These are phyloP conservation scores for Chiua virens DNA, from an alignment of 768 basidiomycete genomes.

Conservation along the genomic window DNA sequence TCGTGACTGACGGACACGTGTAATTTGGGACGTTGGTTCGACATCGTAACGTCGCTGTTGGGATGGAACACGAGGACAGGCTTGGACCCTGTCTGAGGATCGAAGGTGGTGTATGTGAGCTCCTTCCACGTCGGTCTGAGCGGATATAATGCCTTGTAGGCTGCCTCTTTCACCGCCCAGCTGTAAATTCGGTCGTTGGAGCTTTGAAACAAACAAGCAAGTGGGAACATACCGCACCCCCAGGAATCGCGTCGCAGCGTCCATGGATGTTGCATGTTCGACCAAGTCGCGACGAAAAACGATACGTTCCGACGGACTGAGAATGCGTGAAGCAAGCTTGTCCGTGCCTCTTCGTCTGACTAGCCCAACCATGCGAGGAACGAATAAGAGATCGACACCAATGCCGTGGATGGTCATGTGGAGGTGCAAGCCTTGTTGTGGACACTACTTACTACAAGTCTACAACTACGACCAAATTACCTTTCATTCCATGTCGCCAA, in stretches of 20 bases:
- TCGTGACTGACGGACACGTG: slow-evolving; percentile 83
- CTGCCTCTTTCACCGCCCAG: slow-evolving; percentile 84
- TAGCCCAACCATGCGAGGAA: slow-evolving; percentile 62
- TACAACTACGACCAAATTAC: neutral
- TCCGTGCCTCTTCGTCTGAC: slow-evolving; percentile 46
- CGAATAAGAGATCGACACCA: slow-evolving; percentile 71
- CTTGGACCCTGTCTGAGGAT: slow-evolving; percentile 34
- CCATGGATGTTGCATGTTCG: neutral
- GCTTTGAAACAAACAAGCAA: neutral
- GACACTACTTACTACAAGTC: neutral
- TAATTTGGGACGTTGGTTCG: slow-evolving; percentile 27
- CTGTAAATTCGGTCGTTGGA: slow-evolving; percentile 36
- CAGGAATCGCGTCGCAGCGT: slow-evolving; percentile 47
- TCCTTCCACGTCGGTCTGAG: slow-evolving; percentile 73
- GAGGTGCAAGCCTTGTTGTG: neutral
- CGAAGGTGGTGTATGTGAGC: slow-evolving; percentile 47
- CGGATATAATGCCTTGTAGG: slow-evolving; percentile 84
- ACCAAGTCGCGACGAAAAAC: slow-evolving; percentile 27
- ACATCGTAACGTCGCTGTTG: neutral
- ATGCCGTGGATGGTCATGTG: slow-evolving; percentile 68
- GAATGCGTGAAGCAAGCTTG: slow-evolving; percentile 60
- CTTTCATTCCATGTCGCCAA: slow-evolving; percentile 65
- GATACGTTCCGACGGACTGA: slow-evolving; percentile 48
- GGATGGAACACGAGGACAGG: slow-evolving; percentile 41
- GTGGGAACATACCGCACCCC: slow-evolving; percentile 59